phyloP scores from a whole-genome alignment of 306 rosid genomes.

The Citrullus amarus region DNA sequence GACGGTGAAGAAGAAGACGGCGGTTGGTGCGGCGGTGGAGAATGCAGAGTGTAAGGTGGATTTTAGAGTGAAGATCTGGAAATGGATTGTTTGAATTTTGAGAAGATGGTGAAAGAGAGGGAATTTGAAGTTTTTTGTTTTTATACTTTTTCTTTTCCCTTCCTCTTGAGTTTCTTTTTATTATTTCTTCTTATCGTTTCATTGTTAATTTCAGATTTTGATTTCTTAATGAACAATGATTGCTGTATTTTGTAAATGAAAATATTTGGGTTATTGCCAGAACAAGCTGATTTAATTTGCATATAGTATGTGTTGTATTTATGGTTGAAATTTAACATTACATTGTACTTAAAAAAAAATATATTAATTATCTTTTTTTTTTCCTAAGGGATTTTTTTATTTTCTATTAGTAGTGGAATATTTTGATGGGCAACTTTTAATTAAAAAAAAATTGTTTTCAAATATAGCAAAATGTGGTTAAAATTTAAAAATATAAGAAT shows the following conservation, averaged over 20 bases:
- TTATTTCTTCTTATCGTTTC: not conserved
- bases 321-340: no score
- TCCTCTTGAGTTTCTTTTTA: not conserved
- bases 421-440: no score
- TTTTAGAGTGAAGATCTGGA: slow-evolving; percentile 79
- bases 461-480: no score
- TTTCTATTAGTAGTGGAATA: no score
- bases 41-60: slow-evolving; percentile 53
- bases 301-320: no score
- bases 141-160: not conserved
- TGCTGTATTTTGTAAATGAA: not conserved
- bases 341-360: no score
- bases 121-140: not conserved
- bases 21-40: slow-evolving; percentile 50
- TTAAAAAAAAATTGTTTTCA: no score
- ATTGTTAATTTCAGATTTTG: not conserved
- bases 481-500: no score
- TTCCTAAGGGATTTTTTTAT: no score
- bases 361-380: no score
- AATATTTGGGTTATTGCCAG: not conserved
- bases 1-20: slow-evolving; percentile 27
- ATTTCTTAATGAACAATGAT: not conserved
- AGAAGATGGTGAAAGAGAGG: not conserved
- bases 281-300: no score
- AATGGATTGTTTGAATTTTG: slow-evolving; percentile 50